A percentile compares a stretch with the other conserved stretches of the same genome.
Evolutionary conservation across 345 rosid genomes (phyloP).

Genomic region (Rhizophora apiculata): DNA sequence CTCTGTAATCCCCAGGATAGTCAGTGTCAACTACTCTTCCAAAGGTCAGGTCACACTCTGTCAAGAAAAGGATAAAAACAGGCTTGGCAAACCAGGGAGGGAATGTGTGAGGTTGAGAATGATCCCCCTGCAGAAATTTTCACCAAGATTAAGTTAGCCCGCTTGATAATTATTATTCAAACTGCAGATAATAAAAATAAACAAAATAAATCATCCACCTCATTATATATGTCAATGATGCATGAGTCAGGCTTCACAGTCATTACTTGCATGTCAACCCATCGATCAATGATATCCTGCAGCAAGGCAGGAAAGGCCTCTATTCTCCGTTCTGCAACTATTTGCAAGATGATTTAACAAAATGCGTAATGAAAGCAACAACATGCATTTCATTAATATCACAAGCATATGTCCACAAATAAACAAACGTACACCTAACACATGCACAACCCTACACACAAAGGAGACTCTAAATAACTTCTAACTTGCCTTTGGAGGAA

Average conservation of each 20-base stretch:
- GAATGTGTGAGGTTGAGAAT: conserved; percentile 74
- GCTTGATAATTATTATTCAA: not conserved
- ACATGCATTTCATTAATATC: not conserved
- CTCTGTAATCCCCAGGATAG: conserved; percentile 76
- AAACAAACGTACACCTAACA: not conserved
- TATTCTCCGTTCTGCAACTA: conserved; percentile 49
- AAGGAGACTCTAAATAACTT: not conserved
- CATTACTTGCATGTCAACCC: conserved; percentile 54
- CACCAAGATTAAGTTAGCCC: conserved; percentile 10
- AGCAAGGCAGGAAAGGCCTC: conserved; percentile 74
- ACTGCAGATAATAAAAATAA: conserved; percentile 7
- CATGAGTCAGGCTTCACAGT: conserved; percentile 79
- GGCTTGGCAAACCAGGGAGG: conserved; percentile 85
- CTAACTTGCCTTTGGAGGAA: conserved; percentile 57
- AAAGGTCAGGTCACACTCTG: conserved; percentile 77
- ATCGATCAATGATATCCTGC: conserved; percentile 66
- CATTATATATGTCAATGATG: conserved; percentile 73
- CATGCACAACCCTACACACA: not conserved
- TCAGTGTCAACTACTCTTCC: conserved; percentile 57
- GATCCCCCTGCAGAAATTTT: conserved; percentile 63
- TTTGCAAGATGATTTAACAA: conserved; percentile 3
- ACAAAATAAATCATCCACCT: conserved; percentile 39
- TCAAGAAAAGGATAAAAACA: conserved; percentile 58
- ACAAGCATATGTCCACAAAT: not conserved
- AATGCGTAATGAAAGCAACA: not conserved